Conservation (phyloP, 2,329 filamentous ascomycete genomes). For the Clarireedia sp. region DNA sequence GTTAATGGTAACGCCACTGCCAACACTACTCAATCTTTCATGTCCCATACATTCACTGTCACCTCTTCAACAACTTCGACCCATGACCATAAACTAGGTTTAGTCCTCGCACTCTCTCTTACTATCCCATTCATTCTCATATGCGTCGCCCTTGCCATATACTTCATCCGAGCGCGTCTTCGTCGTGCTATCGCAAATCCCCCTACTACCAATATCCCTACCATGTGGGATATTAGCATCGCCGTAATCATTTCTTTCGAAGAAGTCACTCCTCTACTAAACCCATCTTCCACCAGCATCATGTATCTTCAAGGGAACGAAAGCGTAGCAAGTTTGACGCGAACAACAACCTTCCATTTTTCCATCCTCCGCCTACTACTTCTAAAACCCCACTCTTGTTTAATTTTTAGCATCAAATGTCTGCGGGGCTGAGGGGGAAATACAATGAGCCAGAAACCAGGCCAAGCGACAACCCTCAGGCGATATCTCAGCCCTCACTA, state of each 20-base stretch:
- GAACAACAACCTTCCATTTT: not conserved
- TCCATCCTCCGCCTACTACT: conserved; percentile 4
- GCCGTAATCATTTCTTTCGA: not conserved
- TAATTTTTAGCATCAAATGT: not conserved
- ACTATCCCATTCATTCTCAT: conserved; percentile 5
- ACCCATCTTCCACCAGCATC: not conserved
- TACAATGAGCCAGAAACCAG: not conserved
- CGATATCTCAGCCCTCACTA: not conserved
- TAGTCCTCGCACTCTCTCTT: conserved; percentile 4
- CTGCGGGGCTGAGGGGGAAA: not conserved
- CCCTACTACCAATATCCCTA: conserved; percentile 6
- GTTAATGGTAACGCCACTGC: not conserved
- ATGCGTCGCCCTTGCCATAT: not conserved
- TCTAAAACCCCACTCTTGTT: not conserved
- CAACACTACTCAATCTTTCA: not conserved
- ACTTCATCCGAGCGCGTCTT: conserved; percentile 1
- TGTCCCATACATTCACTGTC: conserved; percentile 2
- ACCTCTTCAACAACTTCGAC: not conserved
- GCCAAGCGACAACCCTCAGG: not conserved
- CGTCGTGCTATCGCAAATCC: not conserved
- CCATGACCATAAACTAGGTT: conserved; percentile 1
- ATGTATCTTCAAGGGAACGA: not conserved
- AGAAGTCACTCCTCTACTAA: not conserved
- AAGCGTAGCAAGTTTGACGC: not conserved
- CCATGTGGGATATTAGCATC: conserved; percentile 1